Conservation (phyloP, 2,329 filamentous ascomycete species). For the Fusarium drepaniforme region DNA sequence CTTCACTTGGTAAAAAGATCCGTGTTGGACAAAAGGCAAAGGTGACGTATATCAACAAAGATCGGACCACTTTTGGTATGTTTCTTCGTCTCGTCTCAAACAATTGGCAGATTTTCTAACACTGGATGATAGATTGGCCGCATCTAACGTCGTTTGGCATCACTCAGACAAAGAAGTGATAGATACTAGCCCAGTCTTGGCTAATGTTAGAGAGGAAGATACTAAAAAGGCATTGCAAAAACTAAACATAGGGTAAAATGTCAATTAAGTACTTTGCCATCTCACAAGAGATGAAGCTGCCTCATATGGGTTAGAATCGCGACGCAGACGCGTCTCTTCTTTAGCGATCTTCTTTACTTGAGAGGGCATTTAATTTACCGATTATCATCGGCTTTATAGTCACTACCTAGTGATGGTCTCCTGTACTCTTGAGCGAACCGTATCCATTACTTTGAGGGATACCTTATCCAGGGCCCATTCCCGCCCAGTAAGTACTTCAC, state of each 20-base stretch:
- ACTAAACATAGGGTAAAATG: neutral
- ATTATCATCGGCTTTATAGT: too few relatives aligned
- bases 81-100: fast-evolving
- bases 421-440: too few relatives aligned
- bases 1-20: neutral
- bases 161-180: neutral
- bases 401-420: too few relatives aligned
- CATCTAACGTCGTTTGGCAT: conserved; percentile 26
- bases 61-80: conserved; percentile 39
- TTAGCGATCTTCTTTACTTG: too few relatives aligned
- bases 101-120: fast-evolving
- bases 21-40: conserved; percentile 24
- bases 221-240: neutral
- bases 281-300: neutral
- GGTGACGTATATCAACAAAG: conserved; percentile 25
- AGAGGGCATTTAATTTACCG: too few relatives aligned
- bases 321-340: too few relatives aligned
- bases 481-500: too few relatives aligned
- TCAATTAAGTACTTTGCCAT: neutral
- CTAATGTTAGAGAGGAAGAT: too few relatives aligned
- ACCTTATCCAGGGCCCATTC: too few relatives aligned
- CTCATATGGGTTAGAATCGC: too few relatives aligned
- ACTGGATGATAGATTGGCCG: conserved; percentile 32
- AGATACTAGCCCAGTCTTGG: neutral
- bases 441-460: too few relatives aligned